Conservation (phyloP, 768 basidiomycete genomes). For the Amylocystis lapponica region DNA sequence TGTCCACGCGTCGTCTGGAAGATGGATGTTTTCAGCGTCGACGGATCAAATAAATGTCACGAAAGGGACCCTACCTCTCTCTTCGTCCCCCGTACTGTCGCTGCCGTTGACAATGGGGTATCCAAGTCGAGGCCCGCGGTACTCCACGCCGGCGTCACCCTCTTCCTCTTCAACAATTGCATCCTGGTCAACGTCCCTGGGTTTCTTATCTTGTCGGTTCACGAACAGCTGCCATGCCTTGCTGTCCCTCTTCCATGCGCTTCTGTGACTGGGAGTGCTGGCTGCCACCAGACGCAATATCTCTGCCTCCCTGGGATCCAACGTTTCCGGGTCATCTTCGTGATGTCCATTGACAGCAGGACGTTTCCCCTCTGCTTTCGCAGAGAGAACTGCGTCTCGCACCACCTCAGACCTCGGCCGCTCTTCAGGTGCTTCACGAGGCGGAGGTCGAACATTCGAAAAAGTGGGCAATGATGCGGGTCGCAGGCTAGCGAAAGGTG, state of each 20-base stretch:
- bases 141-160: constrained; percentile 12
- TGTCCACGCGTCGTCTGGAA: constrained; percentile 9
- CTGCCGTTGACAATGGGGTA: constrained; percentile 4
- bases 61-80: constrained; percentile 1
- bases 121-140: constrained; percentile 5
- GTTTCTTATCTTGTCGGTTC: constrained; percentile 23
- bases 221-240: constrained; percentile 61
- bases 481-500: constrained; percentile 54
- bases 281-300: constrained; percentile 63
- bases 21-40: background rate
- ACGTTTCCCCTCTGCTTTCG: constrained; percentile 8
- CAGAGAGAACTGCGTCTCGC: constrained; percentile 12
- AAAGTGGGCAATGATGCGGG: constrained; percentile 66
- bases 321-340: constrained; percentile 8
- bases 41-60: background rate
- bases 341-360: constrained; percentile 5
- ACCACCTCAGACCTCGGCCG: constrained; percentile 12
- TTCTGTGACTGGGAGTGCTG: constrained; percentile 62
- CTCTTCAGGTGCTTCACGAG: constrained; percentile 9
- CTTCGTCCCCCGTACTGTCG: constrained; percentile 10
- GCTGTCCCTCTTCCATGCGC: constrained; percentile 61
- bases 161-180: constrained; percentile 25
- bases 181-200: constrained; percentile 10
- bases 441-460: constrained; percentile 42
- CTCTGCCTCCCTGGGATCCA: constrained; percentile 43